Base-by-base conservation (phyloP, 2,329 filamentous ascomycete species). In the Graphilbum ipis-grandicollis region DNA sequence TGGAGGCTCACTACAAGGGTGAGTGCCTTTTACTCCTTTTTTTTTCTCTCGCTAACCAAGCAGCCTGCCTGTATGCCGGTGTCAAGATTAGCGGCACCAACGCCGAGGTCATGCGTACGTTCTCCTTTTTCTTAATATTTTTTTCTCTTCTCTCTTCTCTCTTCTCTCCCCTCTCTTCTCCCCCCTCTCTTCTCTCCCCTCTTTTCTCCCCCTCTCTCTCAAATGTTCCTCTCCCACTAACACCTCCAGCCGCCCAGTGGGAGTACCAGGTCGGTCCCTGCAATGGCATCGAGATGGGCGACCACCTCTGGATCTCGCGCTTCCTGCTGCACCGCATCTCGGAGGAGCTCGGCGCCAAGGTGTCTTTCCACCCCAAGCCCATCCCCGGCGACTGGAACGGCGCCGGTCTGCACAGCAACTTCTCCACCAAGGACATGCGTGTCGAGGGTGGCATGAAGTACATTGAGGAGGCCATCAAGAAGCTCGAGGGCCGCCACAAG, bases 11-110 rank as follows among this genome's bases (percentile, higher is more conserved):
- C 50, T 65, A 65, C 56, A 65, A 65, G 54, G 59, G 42, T 41
- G 34, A 31, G 41, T 31, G 15, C 5, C 31, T 19, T 22, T 19
- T 9, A 10, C 8, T 29, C 9, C 28, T 6, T 10, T 29, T 29
- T 14, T 29, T 14, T 9, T 6, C 14, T 29, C 14, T 29, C 19
- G 21, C 34, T 39, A 39, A 41, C 40, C 23, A 13, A 12, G 25
- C 29, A 43, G 42, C 59, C 41, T 93, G 72, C 69, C 57, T 96
- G 60, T 93, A 84, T 58, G 75, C 88, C 42, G 79, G 80, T 42
- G 71, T 98, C 62, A 77, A 86, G 59, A 96, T 98, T 61, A 93
- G 86, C 19, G 90, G 90, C 54, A 96, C 90, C 66, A 98, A 98
- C 62, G 90, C 90, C 47, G 90, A 98, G 71, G 90, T 98, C 54